A percentile compares a stretch with the other conserved stretches of the same genome.
Evolutionary conservation across 768 basidiomycete genomes (phyloP).

Genomic region (Pholiota conissans): DNA sequence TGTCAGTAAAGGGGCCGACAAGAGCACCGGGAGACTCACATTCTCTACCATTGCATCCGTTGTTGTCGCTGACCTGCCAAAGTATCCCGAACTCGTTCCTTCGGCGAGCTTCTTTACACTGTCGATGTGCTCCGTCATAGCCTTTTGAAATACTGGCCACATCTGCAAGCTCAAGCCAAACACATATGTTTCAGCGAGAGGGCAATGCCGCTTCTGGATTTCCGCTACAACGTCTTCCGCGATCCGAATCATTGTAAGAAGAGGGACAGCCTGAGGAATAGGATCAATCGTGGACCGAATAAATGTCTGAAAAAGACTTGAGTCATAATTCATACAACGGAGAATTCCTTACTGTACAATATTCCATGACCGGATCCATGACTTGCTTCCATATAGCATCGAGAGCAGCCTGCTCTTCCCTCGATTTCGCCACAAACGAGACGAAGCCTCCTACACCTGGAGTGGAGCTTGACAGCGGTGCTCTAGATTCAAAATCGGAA

Average conservation of each 20-base stretch:
- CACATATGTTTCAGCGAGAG: constrained; percentile 80
- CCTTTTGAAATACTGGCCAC: constrained; percentile 94
- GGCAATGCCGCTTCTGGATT: constrained; percentile 74
- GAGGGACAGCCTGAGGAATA: constrained; percentile 68
- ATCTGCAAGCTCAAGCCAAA: constrained; percentile 80
- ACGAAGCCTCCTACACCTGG: constrained; percentile 35
- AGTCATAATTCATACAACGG: neutral
- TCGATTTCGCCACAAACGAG: constrained; percentile 39
- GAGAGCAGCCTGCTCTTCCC: constrained; percentile 60
- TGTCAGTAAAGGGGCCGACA: no score
- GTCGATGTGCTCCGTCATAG: constrained; percentile 82
- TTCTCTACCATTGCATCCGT: constrained; percentile 69
- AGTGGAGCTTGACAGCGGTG: constrained; percentile 28
- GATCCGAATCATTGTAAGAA: constrained; percentile 90
- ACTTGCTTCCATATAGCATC: constrained; percentile 87
- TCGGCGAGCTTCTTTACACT: constrained; percentile 83
- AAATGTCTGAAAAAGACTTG: constrained; percentile 52
- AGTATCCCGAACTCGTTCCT: constrained; percentile 60
- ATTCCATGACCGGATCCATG: constrained; percentile 88
- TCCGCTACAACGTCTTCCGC: constrained; percentile 79
- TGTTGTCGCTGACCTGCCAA: constrained; percentile 57
- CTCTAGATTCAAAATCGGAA: constrained; percentile 49
- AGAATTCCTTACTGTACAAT: constrained; percentile 59
- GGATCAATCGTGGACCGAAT: constrained; percentile 69
- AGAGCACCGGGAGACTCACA: constrained; percentile 44